Evolutionary conservation across 257 asterid genomes (phyloP).

Genomic region (Primulina tabacum): DNA sequence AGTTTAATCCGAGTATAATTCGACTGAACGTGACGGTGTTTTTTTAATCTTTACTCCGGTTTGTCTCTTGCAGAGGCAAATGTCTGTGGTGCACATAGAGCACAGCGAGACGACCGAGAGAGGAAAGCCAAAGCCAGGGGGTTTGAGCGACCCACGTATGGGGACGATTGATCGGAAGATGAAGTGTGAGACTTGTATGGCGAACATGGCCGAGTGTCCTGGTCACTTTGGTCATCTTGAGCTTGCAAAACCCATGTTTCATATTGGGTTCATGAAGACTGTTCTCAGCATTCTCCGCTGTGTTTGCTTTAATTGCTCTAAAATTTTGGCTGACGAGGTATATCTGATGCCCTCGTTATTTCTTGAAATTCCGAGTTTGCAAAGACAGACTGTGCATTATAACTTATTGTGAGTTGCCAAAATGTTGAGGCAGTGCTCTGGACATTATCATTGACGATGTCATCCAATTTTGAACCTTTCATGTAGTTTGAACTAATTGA

Average conservation of each 20-base stretch:
- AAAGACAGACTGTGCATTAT: too few species aligned
- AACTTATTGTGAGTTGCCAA: background rate
- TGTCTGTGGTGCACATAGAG: slow-evolving; percentile 96
- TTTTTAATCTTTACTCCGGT: background rate
- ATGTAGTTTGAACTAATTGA: too few species aligned
- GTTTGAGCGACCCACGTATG: slow-evolving; percentile 78
- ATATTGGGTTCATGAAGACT: slow-evolving; percentile 87
- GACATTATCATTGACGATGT: too few species aligned
- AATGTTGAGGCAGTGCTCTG: background rate
- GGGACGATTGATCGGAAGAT: slow-evolving; percentile 94
- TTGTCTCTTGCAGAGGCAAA: slow-evolving; percentile 74
- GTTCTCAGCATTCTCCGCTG: slow-evolving; percentile 83
- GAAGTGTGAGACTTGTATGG: slow-evolving; percentile 99
- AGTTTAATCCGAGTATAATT: background rate
- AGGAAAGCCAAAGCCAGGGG: slow-evolving; percentile 94
- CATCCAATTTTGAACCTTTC: too few species aligned
- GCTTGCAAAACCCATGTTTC: slow-evolving; percentile 98
- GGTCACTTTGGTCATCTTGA: slow-evolving; percentile 99
- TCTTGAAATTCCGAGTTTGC: background rate
- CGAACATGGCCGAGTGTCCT: slow-evolving; percentile 97
- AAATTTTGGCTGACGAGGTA: slow-evolving; percentile 91
- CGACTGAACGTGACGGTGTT: slow-evolving; percentile 2
- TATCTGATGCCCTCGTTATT: slow-evolving; percentile 11
- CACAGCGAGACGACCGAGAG: slow-evolving; percentile 94
- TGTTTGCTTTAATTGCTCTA: slow-evolving; percentile 99